Evolutionary conservation across 2,329 filamentous ascomycete genomes (phyloP), one percentile per base, ranked within the genome.

Genomic region (Westerdykella aurantiaca): DNA sequence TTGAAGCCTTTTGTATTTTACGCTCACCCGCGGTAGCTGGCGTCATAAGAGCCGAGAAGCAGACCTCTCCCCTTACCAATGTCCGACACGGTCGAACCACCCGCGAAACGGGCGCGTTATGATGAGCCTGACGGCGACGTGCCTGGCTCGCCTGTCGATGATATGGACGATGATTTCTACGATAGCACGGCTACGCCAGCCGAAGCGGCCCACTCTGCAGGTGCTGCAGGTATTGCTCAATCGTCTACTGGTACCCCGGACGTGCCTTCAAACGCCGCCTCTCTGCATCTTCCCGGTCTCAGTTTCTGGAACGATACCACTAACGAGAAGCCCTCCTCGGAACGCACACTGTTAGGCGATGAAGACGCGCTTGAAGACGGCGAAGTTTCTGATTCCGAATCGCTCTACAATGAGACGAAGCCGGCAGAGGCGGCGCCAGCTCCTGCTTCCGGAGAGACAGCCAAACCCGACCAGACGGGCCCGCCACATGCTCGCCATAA

Each of bases 91-190:
- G 7, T 45, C 14, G 46, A 62, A 58, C 63, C 62, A 51, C 69
- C 69, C 34, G 61, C 66, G 44, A 72, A 72, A 61, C 64, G 66
- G 56, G 63, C 63, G 47, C 56, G 63, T 44, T 50, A 56, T 49
- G 69, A 72, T 49, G 64, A 56, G 43, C 57, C 63, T 41, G 52
- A 62, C 48, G 53, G 61, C 49, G 64, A 67, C 48, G 58, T 64
- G 62, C 56, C 63, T 48, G 43, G 60, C 57, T 66, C 63, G 53
- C 64, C 64, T 42, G 52, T 67, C 53, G 64, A 67, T 61, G 64
- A 67, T 46, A 49, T 60, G 56, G 64, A 66, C 54, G 63, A 67
- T 57, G 64, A 68, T 42, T 65, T 67, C 45, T 67, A 67, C 58
- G 63, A 63, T 43, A 12, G 10, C 11, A 34, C 39, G 10, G 60